Base-by-base conservation (phyloP, 148 eudicot genomes). In the Silene uniflora region DNA sequence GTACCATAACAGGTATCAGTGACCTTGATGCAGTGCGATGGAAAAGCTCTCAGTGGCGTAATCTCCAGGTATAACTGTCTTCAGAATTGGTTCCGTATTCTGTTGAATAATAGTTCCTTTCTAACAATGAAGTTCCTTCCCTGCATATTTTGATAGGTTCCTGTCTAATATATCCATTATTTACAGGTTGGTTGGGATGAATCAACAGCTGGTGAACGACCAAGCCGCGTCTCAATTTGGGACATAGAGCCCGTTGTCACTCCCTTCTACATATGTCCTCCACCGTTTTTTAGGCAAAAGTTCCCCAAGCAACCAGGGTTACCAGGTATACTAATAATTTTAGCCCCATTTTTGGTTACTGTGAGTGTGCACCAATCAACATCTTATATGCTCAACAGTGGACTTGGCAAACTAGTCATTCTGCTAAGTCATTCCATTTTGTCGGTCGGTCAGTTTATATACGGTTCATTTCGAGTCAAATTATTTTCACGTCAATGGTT, bases 131-230 rank as follows among this genome's bases (percentile, higher is more conserved):
- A 64, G n/a, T 23, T 46, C 55, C 62, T 39, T 39, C 44, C 44
- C 44, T 39, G 44, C 44, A 39, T 6, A 39, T 6, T 39, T 39
- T 39, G 44, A 39, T 39, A 39, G 44, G 44, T 39, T 39, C 0
- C 1, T 17, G 7, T 52, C 65, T 25, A 55, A 13, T 62, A 3
- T 62, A 21, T 47, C 0, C 61, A 56, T 61, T 76, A 14, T 81
- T 82, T 73, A 59, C 79, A 94, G 97, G 98, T 94, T 81, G 98
- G 98, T 64, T 94, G 98, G 98, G 98, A 94, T 84, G 98, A 94
- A 82, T 94, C 98, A 69, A 88, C 97, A 65, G 93, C 97, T 54
- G 98, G 97, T 67, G 98, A 90, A 54, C 97, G 96, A 76, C 98
- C 98, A 23, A 83, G 84, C 77, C 91, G 98, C 75, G 98, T 94